These are phyloP conservation scores for Chalciporus sp. DNA, from an alignment of 1,284 basidiomycete species.

Conservation along the genomic window DNA sequence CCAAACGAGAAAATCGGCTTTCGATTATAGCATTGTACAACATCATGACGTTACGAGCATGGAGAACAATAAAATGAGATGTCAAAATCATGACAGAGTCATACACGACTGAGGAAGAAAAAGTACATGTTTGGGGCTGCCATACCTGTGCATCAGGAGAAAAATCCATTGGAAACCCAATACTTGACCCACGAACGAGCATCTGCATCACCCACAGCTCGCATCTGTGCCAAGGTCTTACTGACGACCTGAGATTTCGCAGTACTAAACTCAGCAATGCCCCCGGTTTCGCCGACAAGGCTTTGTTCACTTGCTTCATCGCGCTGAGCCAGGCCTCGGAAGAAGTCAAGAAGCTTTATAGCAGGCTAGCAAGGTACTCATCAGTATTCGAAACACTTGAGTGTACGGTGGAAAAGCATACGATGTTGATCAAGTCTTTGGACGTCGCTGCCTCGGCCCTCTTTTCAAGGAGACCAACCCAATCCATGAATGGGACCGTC, in stretches of 20 bases:
- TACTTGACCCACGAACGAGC: conserved; percentile 22
- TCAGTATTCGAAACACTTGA: too few relatives aligned
- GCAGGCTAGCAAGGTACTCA: conserved; percentile 18
- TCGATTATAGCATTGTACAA: too few relatives aligned
- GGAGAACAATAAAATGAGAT: too few relatives aligned
- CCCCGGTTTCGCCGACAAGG: conserved; percentile 9
- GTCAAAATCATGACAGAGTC: too few relatives aligned
- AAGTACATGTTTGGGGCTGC: too few relatives aligned
- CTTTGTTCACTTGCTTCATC: background rate
- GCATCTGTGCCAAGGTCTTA: conserved; percentile 14
- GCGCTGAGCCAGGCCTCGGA: conserved; percentile 7
- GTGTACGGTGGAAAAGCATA: conserved; percentile 3
- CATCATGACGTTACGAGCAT: too few relatives aligned
- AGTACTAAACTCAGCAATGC: conserved; percentile 11
- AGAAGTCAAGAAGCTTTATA: conserved; percentile 27
- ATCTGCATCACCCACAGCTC: conserved; percentile 15
- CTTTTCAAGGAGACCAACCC: conserved; percentile 22
- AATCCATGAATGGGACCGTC: conserved; percentile 19
- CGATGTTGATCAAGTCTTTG: conserved; percentile 16
- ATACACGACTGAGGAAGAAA: too few relatives aligned
- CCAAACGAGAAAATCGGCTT: too few relatives aligned
- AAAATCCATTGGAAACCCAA: conserved; percentile 15
- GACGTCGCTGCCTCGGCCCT: conserved; percentile 3
- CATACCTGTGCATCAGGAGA: background rate
- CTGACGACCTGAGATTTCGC: conserved; percentile 11